These are phyloP conservation scores for Teunomyces atbi DNA, from an alignment of 805 yeast genomes.

Conservation along the genomic window DNA sequence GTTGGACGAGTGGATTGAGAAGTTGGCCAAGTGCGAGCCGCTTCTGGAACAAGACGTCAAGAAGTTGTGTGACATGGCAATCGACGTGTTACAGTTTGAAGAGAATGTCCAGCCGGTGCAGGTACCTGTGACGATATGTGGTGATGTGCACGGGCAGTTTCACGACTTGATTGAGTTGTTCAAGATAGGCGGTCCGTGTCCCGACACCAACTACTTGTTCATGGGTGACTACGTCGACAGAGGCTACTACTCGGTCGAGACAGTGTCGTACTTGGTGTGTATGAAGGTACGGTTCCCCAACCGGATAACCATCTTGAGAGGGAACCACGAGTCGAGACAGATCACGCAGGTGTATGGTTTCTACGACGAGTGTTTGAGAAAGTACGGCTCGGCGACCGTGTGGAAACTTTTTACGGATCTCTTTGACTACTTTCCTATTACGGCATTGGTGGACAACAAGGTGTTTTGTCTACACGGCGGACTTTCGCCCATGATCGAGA, in stretches of 20 bases:
- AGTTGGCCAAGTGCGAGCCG: constrained; percentile 75
- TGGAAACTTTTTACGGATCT: constrained; percentile 92
- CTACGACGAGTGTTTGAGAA: constrained; percentile 91
- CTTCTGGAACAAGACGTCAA: constrained; percentile 77
- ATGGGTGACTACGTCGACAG: constrained; percentile 82
- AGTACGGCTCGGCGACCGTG: constrained; percentile 88
- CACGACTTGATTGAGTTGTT: constrained; percentile 92
- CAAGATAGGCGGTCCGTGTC: constrained; percentile 74
- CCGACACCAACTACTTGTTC: constrained; percentile 47
- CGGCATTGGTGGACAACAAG: constrained; percentile 88
- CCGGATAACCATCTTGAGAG: constrained; percentile 88
- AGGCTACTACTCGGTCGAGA: constrained; percentile 88
- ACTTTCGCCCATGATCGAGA: constrained; percentile 89
- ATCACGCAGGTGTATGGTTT: constrained; percentile 96
- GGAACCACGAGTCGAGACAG: constrained; percentile 94
- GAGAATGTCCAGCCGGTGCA: constrained; percentile 94
- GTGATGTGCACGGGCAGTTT: constrained; percentile 95
- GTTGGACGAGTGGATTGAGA: constrained; percentile 86
- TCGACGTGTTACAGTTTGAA: constrained; percentile 86
- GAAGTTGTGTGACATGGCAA: constrained; percentile 82
- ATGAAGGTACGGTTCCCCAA: constrained; percentile 91
- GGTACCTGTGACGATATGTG: constrained; percentile 96
- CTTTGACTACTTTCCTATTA: constrained; percentile 89
- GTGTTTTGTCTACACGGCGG: constrained; percentile 95
- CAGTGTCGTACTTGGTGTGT: constrained; percentile 83